Evolutionary conservation across 1,284 basidiomycete genomes (phyloP).

Genomic region (Apiotrichum siamense): DNA sequence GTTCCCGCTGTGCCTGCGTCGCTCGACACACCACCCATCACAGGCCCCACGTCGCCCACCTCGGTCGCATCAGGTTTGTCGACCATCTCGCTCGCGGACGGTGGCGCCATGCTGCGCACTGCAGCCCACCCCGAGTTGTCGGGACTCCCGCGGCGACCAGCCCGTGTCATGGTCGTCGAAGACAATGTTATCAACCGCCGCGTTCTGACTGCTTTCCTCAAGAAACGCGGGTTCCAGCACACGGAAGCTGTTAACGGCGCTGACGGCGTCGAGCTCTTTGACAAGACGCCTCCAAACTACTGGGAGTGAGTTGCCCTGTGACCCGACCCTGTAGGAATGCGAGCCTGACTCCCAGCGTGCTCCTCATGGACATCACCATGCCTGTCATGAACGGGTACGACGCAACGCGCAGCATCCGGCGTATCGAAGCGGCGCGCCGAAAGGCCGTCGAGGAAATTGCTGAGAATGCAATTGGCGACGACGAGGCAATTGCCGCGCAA

Average conservation of each 20-base stretch:
- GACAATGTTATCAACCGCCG: conserved; percentile 60
- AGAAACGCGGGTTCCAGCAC: conserved; percentile 61
- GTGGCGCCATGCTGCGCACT: conserved; percentile 49
- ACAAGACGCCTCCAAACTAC: conserved; percentile 55
- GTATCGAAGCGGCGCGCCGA: conserved; percentile 60
- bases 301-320: conserved; percentile 56
- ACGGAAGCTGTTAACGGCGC: conserved; percentile 75
- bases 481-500: conserved; percentile 24
- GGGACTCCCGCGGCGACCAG: conserved; percentile 24
- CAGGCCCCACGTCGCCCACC: conserved; percentile 33
- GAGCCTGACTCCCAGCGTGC: conserved; percentile 54
- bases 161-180: conserved; percentile 71
- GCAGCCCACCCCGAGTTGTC: conserved; percentile 39
- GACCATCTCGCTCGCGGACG: conserved; percentile 49
- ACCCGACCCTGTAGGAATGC: background rate
- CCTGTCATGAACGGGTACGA: conserved; percentile 81
- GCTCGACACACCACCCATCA: background rate
- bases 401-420: conserved; percentile 75
- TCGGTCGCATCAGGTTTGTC: conserved; percentile 38
- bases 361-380: conserved; percentile 88
- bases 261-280: conserved; percentile 74
- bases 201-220: conserved; percentile 69
- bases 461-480: conserved; percentile 17
- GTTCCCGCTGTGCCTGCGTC: conserved; percentile 1
- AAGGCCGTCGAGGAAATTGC: conserved; percentile 21